Base-by-base conservation (phyloP, 108 stramenopile genomes). In the Nitzschia sp. region DNA sequence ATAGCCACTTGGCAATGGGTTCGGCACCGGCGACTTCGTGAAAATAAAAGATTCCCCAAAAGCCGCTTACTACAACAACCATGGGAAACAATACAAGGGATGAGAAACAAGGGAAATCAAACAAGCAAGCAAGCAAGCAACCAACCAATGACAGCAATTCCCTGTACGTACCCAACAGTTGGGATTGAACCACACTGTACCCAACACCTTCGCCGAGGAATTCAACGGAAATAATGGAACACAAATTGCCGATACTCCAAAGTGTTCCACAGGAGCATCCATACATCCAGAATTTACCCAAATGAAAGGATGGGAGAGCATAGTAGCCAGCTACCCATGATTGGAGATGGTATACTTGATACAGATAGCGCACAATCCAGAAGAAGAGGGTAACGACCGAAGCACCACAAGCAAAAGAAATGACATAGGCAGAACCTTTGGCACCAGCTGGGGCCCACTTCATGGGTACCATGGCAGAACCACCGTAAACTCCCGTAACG, bases 201-300 rank as follows among this genome's bases (percentile, higher is more conserved):
- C 89, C 89, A 62, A 91, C 83, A 20, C 85, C 89, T 72, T 93
- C 76, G 0, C 89, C 92, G 15, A 93, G 69, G 62, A 75, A 67
- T 51, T 83, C 65, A n/a, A 90, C 85, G 26, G 84, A 74, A 8
- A 90, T 20, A 17, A 90, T 88, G 21, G 86, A 81, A 48, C 71
- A 79, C 38, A 90, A 70, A 61, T 93, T 93, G 6, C 92, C 92
- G 8, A 89, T 73, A 29, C 76, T 76, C 83, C 77, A 82, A 12
- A 88, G 55, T 10, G 80, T 26, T 39, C 86, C 86, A 22, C 81
- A 83, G 29, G 74, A 37, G 21, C 78, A 39, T 9, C 83, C 86
- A 26, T 77, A 70, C 56, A 43, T 51, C 84, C 84, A 85, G 82
- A 88, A 83, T 19, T 78, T 73, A 19, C 52, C 59, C 6, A 85